Conservation (phyloP, 2,329 filamentous ascomycete species). For the Rugonectria rugulosa region DNA sequence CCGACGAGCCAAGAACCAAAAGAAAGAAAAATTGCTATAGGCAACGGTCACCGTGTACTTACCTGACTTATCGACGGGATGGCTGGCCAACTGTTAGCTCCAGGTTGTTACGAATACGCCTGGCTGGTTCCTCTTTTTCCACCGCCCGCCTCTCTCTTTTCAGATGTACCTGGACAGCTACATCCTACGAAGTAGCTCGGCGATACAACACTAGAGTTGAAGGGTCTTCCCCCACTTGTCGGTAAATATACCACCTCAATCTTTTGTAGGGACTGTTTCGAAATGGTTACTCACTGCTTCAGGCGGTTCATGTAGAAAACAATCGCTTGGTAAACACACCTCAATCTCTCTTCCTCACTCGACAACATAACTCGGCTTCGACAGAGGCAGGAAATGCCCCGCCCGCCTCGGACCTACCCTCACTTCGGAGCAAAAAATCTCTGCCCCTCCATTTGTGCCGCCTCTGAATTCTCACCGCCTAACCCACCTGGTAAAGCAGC, state of each 20-base stretch:
- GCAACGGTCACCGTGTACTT: too few relatives aligned
- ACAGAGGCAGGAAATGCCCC: conserved; percentile 1
- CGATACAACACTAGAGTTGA: neutral
- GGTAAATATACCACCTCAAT: too few relatives aligned
- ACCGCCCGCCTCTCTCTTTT: neutral
- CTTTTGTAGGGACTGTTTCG: too few relatives aligned
- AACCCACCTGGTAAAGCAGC: conserved; percentile 9
- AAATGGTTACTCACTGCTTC: too few relatives aligned
- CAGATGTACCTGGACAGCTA: neutral
- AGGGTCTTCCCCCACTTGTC: too few relatives aligned
- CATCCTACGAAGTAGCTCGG: too few relatives aligned
- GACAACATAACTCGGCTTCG: too few relatives aligned
- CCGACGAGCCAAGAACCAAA: neutral
- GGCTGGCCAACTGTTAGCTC: neutral
- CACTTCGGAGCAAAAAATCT: conserved; percentile 32
- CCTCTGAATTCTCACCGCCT: conserved; percentile 35
- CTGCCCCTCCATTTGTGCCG: conserved; percentile 40
- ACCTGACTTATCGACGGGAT: neutral
- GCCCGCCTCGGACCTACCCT: conserved; percentile 2
- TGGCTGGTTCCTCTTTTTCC: conserved; percentile 15
- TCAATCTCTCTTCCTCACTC: too few relatives aligned
- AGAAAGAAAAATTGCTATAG: conserved; percentile 10
- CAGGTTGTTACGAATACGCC: conserved; percentile 20
- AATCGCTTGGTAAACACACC: too few relatives aligned
- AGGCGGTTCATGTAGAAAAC: too few relatives aligned